phyloP scores from a whole-genome alignment of 1,284 basidiomycete genomes.

The Leccinum pachyderme region DNA sequence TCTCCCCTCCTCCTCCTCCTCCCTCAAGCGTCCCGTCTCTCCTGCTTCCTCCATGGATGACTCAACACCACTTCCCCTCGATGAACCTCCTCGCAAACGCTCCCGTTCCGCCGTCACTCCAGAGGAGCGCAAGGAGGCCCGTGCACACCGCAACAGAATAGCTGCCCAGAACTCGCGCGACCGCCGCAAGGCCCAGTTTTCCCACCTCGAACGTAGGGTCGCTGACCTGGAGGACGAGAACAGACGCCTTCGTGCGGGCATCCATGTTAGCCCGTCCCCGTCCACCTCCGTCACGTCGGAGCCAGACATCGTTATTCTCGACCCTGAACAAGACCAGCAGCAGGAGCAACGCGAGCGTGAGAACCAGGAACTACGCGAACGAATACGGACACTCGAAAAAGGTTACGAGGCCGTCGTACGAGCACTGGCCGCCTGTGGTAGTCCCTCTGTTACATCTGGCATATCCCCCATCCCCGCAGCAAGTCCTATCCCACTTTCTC shows the following conservation, averaged over 20 bases:
- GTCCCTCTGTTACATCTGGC: conserved; percentile 17
- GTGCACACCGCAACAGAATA: conserved; percentile 80
- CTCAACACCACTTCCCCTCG: conserved; percentile 22
- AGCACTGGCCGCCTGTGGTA: conserved; percentile 59
- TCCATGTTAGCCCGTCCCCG: conserved; percentile 48
- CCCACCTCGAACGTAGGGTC: conserved; percentile 73
- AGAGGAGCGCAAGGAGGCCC: conserved; percentile 78
- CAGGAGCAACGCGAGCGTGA: conserved; percentile 55
- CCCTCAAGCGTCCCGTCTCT: conserved; percentile 30
- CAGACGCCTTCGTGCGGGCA: conserved; percentile 65
- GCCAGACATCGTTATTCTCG: conserved; percentile 12
- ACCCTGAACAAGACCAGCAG: conserved; percentile 35
- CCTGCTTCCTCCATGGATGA: conserved; percentile 32
- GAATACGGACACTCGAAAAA: conserved; percentile 71
- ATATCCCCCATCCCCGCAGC: conserved; percentile 29
- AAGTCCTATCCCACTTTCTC: conserved; percentile 24
- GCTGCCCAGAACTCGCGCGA: conserved; percentile 84
- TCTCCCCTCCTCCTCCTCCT: conserved; percentile 35
- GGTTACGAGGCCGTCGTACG: conserved; percentile 78
- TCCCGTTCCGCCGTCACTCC: conserved; percentile 56
- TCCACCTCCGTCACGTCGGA: conserved; percentile 36
- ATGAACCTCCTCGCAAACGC: conserved; percentile 64
- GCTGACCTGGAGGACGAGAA: conserved; percentile 86
- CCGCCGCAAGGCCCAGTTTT: conserved; percentile 73
- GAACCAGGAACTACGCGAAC: conserved; percentile 71